phyloP scores from a whole-genome alignment of 2,329 filamentous ascomycete species.

The Xylariaceae sp. region DNA sequence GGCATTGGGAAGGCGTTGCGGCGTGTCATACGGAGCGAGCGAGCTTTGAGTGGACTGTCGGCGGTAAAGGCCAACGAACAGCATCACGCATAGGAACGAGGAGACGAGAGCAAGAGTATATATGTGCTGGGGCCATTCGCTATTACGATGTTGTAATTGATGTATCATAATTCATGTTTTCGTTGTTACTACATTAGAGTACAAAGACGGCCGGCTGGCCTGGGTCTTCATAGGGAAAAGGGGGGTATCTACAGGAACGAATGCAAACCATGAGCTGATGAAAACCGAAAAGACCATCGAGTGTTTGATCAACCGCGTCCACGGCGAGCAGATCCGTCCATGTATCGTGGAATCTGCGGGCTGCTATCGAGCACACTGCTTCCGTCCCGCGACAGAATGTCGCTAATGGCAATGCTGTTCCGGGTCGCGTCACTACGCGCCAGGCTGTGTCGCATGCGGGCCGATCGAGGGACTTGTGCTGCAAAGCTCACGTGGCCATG shows the following conservation, averaged over 20 bases:
- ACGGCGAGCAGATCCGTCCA: constrained; percentile 15
- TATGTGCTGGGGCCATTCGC: neutral
- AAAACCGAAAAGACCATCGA: neutral
- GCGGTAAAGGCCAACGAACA: neutral
- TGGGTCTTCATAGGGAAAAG: constrained; percentile 4
- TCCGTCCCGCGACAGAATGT: constrained; percentile 51
- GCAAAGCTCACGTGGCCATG: constrained; percentile 34
- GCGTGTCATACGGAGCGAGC: neutral
- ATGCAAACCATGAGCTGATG: too few relatives aligned
- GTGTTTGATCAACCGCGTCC: constrained; percentile 10
- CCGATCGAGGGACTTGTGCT: constrained; percentile 20
- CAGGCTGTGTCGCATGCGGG: constrained; percentile 33
- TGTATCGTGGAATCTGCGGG: constrained; percentile 40
- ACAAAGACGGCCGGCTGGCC: constrained; percentile 5
- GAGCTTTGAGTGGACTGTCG: neutral
- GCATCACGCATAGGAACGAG: neutral
- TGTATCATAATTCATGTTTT: constrained; percentile 28
- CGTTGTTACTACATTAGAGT: constrained; percentile 16
- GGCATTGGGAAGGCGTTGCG: neutral
- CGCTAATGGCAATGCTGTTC: constrained; percentile 54
- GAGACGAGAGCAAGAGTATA: neutral
- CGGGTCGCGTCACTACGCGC: constrained; percentile 37
- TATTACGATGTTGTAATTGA: constrained; percentile 20
- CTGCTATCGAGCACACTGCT: constrained; percentile 55
- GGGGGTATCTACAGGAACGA: constrained; percentile 16